Conservation (phyloP, 106 monocot genomes). For the Hemerocallis citrina region DNA sequence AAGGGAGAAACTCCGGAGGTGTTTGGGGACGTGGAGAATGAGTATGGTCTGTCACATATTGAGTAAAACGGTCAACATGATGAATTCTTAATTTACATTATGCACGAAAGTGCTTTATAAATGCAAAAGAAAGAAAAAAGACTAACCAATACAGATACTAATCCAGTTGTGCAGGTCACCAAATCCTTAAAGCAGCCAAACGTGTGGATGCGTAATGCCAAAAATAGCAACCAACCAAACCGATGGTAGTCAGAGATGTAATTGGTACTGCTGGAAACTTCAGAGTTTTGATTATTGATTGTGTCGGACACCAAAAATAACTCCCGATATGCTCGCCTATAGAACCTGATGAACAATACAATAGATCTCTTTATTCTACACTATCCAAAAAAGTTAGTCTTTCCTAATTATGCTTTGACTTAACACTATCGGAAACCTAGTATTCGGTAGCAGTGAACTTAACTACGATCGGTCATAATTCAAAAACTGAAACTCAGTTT, state of each 20-base stretch:
- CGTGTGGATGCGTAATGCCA: conserved; percentile 68
- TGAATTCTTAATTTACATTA: not conserved
- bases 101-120: not conserved
- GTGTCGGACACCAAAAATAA: conserved; percentile 38
- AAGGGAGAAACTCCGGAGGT: conserved; percentile 54
- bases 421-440: too few relatives aligned
- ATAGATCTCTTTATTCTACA: too few relatives aligned
- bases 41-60: conserved; percentile 59
- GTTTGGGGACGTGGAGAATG: conserved; percentile 69
- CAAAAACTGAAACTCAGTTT: too few relatives aligned
- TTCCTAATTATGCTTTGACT: too few relatives aligned
- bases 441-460: too few relatives aligned
- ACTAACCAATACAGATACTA: conserved; percentile 83
- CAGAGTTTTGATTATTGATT: conserved; percentile 12
- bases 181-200: conserved; percentile 72
- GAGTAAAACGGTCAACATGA: not conserved
- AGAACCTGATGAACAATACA: conserved; percentile 52
- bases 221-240: conserved; percentile 98
- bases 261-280: conserved; percentile 9
- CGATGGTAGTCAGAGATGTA: conserved; percentile 57
- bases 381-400: too few relatives aligned
- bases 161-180: conserved; percentile 70
- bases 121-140: conserved; percentile 5
- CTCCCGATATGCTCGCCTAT: conserved; percentile 58
- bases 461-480: too few relatives aligned